Evolutionary conservation across 805 yeast genomes (phyloP), one percentile per base, ranked within the genome.

Genomic region (Priceomyces carsonii): DNA sequence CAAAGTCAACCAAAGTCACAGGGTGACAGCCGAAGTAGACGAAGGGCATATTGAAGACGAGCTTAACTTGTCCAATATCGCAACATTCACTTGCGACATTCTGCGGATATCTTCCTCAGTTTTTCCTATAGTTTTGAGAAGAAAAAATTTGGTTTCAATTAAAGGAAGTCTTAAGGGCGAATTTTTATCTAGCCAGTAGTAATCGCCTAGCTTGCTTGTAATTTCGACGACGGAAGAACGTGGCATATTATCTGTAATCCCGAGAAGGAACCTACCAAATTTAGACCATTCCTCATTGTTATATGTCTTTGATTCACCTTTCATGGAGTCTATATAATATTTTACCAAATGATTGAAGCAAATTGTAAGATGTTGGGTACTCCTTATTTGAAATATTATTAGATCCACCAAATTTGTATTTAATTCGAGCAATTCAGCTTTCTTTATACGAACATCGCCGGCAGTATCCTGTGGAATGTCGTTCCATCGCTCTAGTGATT

Each of bases 101-200:
- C n/a, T n/a, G n/a, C n/a, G n/a, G n/a, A n/a, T n/a, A 10, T 56
- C 58, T 3, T 43, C 33, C 24, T 62, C 58, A 7, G 60, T 46
- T 16, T 51, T 48, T 31, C 36, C 36, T 22, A 63, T 50, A 25
- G 61, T 46, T 36, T 71, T 56, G 36, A 67, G 54, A 19, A 73
- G 53, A 22, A 85, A 72, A 48, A 76, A 85, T 38, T 78, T 76
- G 0, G 89, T 79, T 52, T 87, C 89, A 44, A 72, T 73, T 24
- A 83, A 61, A 0, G 93, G 93, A 36, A 73, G 76, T 29, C 83
- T 67, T 26, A 87, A 60, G 0, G 95, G 95, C 1, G 89, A 80
- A 1, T 59, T 50, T 2, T 77, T 78, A 6, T 82, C 69, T 2
- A 86, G 45, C 95, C 95, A 87, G 50, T 66, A 81, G 23, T 61